Percentiles rank a stretch among this genome's conserved stretches.
Conservation (phyloP, 163 green algal genomes). For the Chlorella variabilis region DNA sequence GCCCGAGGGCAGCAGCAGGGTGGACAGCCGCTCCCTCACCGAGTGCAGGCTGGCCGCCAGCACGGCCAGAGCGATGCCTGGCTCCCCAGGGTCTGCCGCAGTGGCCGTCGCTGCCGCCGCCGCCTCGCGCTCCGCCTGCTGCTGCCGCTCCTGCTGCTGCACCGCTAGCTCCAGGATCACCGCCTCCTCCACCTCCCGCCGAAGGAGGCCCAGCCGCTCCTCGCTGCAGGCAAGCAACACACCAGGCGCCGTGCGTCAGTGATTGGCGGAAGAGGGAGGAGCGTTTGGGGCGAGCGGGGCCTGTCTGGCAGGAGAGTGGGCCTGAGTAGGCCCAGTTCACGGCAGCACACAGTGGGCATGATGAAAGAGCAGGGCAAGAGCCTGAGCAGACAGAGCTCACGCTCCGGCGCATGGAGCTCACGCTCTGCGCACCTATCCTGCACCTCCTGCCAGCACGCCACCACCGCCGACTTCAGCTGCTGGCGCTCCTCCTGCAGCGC, state of each 20-base stretch:
- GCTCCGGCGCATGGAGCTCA: too few species aligned
- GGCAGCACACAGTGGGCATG: too few species aligned
- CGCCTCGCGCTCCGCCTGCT: neutral
- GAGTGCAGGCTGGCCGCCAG: too few species aligned
- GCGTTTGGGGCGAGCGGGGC: neutral
- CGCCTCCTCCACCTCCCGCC: neutral
- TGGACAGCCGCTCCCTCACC: too few species aligned
- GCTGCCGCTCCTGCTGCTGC: neutral
- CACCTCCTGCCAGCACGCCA: neutral
- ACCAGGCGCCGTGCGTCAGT: neutral
- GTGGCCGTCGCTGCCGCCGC: too few species aligned
- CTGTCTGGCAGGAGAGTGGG: too few species aligned
- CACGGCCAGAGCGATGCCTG: neutral
- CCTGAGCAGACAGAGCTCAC: too few species aligned
- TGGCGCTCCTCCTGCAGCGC: neutral
- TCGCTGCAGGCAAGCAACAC: neutral
- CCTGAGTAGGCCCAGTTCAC: too few species aligned
- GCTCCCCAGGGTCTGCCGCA: too few species aligned
- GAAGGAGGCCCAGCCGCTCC: neutral
- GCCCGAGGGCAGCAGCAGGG: too few species aligned
- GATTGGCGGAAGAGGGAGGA: neutral
- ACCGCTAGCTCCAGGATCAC: neutral
- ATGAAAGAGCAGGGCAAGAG: neutral
- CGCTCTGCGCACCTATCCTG: neutral
- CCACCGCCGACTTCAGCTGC: neutral